Base-by-base conservation (phyloP, 1,139 yeast genomes). In the Ogataea hybrid region DNA sequence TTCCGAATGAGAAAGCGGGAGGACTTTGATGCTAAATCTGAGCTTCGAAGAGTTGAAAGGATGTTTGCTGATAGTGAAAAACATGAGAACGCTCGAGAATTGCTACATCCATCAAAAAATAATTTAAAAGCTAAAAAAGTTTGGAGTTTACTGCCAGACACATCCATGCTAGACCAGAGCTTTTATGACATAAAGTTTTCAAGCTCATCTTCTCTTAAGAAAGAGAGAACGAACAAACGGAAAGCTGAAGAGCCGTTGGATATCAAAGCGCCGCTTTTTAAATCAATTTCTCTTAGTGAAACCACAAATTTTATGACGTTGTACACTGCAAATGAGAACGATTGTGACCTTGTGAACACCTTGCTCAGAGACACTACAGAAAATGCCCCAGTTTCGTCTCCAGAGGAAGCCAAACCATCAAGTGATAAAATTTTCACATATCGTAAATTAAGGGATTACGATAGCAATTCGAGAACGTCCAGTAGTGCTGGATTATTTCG, bases 141-240 rank as follows among this genome's bases (percentile, higher is more conserved):
- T 1, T 86, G 89, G 87, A 83, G 85, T 28, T 68, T 92, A 27
- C 68, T 90, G 48, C 98, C 98, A 3, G 97, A 92, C 62, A 81
- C 95, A 14, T 81, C 94, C 16, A 78, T 85, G 75, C 73, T 88
- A 76, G 97, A 92, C 63, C 79, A 86, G 53, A 77, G 75, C 45
- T 87, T 77, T 59, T 69, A 82, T 56, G 73, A 84, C 22, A 74
- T 92, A 41, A 86, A 84, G 58, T 79, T 90, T 62, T 70, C 79
- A 10, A 95, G 96, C 8, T 81, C n/a, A n/a, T n/a, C n/a, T n/a
- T n/a, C n/a, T n/a, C n/a, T n/a, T n/a, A n/a, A n/a, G n/a, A n/a
- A n/a, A n/a, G n/a, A n/a, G n/a, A n/a, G n/a, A n/a, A n/a, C n/a
- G n/a, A n/a, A n/a, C n/a, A n/a, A n/a, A n/a, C n/a, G n/a, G n/a